phyloP scores from a whole-genome alignment of 2,329 filamentous ascomycete species.

The Hirsutella minnesotensis region DNA sequence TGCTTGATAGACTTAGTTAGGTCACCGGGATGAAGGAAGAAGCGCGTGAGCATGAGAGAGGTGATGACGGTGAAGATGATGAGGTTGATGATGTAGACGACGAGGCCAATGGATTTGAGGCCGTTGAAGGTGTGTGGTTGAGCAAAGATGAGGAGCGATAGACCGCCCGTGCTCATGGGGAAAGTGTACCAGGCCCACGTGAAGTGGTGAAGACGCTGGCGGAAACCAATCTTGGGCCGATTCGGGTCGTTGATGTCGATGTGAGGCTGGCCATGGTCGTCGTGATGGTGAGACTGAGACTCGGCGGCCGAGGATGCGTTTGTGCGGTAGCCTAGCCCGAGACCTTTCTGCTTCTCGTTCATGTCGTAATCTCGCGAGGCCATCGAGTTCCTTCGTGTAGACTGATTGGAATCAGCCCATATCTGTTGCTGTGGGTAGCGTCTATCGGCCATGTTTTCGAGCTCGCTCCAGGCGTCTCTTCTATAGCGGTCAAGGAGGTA shows the following conservation, averaged over 20 bases:
- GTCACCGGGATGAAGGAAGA: conserved; percentile 44
- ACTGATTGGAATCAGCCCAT: conserved; percentile 2
- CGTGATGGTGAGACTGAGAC: background rate
- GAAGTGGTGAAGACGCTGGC: conserved; percentile 42
- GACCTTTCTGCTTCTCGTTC: background rate
- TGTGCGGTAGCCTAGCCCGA: too few relatives aligned
- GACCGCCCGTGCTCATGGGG: conserved; percentile 63
- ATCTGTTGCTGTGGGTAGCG: background rate
- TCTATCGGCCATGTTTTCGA: background rate
- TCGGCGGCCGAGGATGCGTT: background rate
- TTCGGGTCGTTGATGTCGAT: conserved; percentile 11
- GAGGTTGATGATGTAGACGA: conserved; percentile 58
- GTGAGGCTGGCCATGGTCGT: background rate
- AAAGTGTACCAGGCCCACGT: conserved; percentile 65
- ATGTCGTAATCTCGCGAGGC: background rate
- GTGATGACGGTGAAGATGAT: conserved; percentile 48
- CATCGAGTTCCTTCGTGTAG: conserved; percentile 2
- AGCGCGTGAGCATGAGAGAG: conserved; percentile 43
- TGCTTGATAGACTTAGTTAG: conserved; percentile 47
- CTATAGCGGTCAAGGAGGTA: too few relatives aligned
- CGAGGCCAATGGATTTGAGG: conserved; percentile 49
- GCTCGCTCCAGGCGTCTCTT: background rate
- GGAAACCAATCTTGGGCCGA: conserved; percentile 23
- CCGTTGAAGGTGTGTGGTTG: conserved; percentile 55
- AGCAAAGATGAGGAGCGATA: conserved; percentile 50